Evolutionary conservation across 495 filamentous ascomycete species (phyloP).

Genomic region (Melanomma pulvis-pyrius): DNA sequence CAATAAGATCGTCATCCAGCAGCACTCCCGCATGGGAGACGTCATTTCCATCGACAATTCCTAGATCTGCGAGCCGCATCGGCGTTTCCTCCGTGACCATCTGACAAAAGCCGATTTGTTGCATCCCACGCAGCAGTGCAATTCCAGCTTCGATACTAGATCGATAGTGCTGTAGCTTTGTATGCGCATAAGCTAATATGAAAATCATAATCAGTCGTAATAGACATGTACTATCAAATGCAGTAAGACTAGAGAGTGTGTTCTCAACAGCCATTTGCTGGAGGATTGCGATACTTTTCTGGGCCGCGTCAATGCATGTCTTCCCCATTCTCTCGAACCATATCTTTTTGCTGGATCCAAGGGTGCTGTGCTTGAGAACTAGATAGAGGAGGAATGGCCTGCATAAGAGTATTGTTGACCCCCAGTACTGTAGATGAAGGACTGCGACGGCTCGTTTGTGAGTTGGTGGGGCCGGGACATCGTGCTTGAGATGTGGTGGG

Average conservation of each 20-base stretch:
- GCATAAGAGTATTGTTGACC: conserved; percentile 37
- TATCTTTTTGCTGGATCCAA: conserved; percentile 33
- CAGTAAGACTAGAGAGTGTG: conserved; percentile 37
- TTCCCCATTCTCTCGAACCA: conserved; percentile 41
- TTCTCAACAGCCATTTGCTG: conserved; percentile 37
- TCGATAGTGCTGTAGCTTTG: conserved; percentile 20
- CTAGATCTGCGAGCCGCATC: conserved; percentile 26
- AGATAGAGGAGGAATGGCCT: conserved; percentile 43
- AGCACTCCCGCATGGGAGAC: conserved; percentile 12
- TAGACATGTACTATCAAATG: conserved; percentile 39
- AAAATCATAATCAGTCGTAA: conserved; percentile 41
- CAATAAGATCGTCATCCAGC: conserved; percentile 32
- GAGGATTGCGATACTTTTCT: conserved; percentile 36
- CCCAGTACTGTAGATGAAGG: conserved; percentile 44
- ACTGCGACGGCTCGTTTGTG: conserved; percentile 41
- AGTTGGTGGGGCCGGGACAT: conserved; percentile 38
- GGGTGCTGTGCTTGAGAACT: conserved; percentile 28
- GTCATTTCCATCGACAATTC: conserved; percentile 12
- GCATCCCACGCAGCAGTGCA: conserved; percentile 18
- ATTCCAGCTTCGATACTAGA: conserved; percentile 17
- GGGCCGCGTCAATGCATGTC: conserved; percentile 42
- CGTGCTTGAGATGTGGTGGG: conserved; percentile 41
- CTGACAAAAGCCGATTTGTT: conserved; percentile 32
- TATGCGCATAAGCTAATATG: conserved; percentile 35
- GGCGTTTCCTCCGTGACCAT: conserved; percentile 34